Evolutionary conservation across 805 yeast species (phyloP), one percentile per base, ranked within the genome.

Genomic region (Saccharomycopsis guyanensis): DNA sequence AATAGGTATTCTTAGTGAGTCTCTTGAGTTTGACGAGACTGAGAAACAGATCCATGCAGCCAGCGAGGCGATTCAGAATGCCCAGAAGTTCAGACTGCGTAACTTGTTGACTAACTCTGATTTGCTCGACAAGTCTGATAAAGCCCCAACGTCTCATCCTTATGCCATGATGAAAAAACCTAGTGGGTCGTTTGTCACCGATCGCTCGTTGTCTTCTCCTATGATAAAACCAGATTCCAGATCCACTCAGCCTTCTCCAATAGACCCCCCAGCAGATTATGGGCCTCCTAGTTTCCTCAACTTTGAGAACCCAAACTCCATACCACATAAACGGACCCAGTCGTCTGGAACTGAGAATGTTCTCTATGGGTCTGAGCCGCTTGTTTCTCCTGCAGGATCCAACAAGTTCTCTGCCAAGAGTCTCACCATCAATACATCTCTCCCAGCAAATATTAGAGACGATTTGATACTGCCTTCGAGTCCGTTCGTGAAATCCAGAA

Each of bases 61-160:
- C 10, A 49, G 35, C 33, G 52, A 49, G 19, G 52, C 52, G 8
- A 45, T 41, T 31, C 50, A 41, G 15, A 40, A 24, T n/a, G 50
- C 50, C 7, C 52, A 49, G 34, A 40, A 45, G 22, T 41, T 49
- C 31, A 29, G 49, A 31, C 50, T 47, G 7, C 41, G 46, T n/a
- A 49, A 49, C 22, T 46, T 49, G 32, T 46, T 45, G 34, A 33
- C 18, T 15, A 18, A 12, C 20, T n/a, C n/a, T n/a, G n/a, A n/a
- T n/a, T n/a, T n/a, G n/a, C n/a, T n/a, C n/a, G n/a, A n/a, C n/a
- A n/a, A n/a, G n/a, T n/a, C n/a, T n/a, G 37, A 18, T 5, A 10
- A 5, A 7, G 20, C 37, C 18, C 6, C 7, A 8, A 40, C 18
- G 6, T 4, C 10, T 27, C 12, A 10, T 27, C 22, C 29, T n/a